Evolutionary conservation across 805 yeast genomes (phyloP), one percentile per base, ranked within the genome.

Genomic region (Lachancea thermotolerans): DNA sequence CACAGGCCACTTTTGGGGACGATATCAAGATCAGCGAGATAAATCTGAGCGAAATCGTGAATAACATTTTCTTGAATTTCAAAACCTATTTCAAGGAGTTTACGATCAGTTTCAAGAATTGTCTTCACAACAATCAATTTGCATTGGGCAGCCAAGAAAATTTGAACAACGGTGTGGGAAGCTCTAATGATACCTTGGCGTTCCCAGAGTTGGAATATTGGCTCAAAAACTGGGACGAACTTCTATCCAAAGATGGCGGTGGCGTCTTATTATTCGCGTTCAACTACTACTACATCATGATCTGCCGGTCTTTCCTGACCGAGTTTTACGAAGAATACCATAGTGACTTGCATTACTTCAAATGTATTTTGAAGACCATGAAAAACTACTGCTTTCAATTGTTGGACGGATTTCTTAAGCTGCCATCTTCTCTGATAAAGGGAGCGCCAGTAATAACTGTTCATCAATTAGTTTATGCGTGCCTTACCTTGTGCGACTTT

Each of bases 381-480:
- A 70, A 71, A 45, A 57, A 63, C 16, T 70, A 73, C 50, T 68
- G 78, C 1, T 69, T 74, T 47, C 66, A 73, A 2, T 65, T 77
- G 16, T 52, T 78, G 32, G 65, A 68, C 11, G 70, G 71, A 27
- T 68, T 77, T 45, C 54, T 77, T 12, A 57, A 67, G 21, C 56
- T 77, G 17, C 73, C 77, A 2, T 64, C 74, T 3, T 61, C 72
- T 1, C 55, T 74, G 25, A 72, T 79, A 1, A 72, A 73, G 51
- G 82, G 82, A 0, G 74, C 81, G 9, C 83, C 85, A 1, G 69
- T 71, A 1, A 70, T 72, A 41, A 69, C 78, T 2, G 59, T 76
- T 42, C 70, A 74, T 49, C 78, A 77, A 49, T 67, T 78, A 15
- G 75, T 78, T 6, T 79, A 77, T 56, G 72, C 81, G 0, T 75